Evolutionary conservation across 805 yeast genomes (phyloP), one percentile per base, ranked within the genome.

Genomic region (Spathaspora passalidarum): DNA sequence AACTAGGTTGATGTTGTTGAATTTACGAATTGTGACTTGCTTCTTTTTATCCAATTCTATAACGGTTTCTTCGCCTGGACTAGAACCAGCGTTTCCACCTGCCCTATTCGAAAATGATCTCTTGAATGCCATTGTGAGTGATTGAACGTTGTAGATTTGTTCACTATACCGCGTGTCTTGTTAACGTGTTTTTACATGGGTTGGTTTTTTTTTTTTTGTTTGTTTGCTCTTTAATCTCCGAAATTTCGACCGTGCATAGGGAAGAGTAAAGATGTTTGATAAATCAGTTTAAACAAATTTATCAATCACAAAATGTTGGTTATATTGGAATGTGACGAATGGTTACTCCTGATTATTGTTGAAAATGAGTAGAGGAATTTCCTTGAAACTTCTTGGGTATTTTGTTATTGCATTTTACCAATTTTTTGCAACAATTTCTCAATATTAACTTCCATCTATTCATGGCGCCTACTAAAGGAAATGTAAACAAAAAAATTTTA

Each of bases 21-120:
- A 91, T 53, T 77, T 78, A 47, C 89, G 75, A 14, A 92, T 89
- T 0, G 88, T 79, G 25, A 88, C 85, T 45, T 81, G 78, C 59
- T 88, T 89, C 50, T 65, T 68, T 38, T 45, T 50, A 52, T 66
- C 75, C 40, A 71, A 58, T 38, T 62, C 65, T 40, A 64, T 56
- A n/a, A 50, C 55, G 6, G 43, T 42, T 19, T 59, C 61, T 16
- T 38, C 38, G 3, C 13, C 25, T 11, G 14, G 16, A 40, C 22
- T 32, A 37, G 18, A 26, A 35, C 35, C 18, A 23, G 32, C 14
- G 11, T 43, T 34, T 36, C 52, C 38, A 5, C 20, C 29, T 13
- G n/a, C 14, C 25, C 42, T 39, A 25, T 25, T 25, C n/a, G 42
- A 39, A 25, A 9, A 39, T 39, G 42, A 4, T n/a, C 42, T 39